Evolutionary conservation across 2,329 filamentous ascomycete genomes (phyloP).

Genomic region (Lecanosticta acicola): DNA sequence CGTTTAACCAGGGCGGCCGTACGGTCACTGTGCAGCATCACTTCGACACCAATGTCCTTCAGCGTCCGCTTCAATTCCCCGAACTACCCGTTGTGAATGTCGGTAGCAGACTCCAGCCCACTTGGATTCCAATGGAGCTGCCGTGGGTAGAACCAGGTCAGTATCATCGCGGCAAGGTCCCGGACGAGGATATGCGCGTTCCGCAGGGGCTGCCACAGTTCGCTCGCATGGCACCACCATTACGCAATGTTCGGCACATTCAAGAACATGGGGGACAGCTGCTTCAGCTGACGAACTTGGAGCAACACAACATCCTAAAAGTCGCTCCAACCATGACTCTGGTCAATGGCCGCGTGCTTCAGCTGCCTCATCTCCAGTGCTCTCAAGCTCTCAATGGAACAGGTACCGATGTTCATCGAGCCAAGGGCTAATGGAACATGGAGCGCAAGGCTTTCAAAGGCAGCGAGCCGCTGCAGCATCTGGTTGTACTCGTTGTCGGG

Average conservation of each 20-base stretch:
- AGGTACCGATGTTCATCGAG: not conserved
- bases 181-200: constrained; percentile 1
- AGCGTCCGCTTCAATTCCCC: not conserved
- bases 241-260: not conserved
- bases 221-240: not conserved
- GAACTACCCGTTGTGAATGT: constrained; percentile 4
- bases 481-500: not conserved
- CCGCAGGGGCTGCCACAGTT: not conserved
- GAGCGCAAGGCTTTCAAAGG: not conserved
- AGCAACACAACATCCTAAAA: not conserved
- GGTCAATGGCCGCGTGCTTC: constrained; percentile 1
- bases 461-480: not conserved
- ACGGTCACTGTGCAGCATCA: constrained; percentile 5
- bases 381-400: not conserved
- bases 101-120: not conserved
- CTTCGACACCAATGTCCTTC: constrained; percentile 9
- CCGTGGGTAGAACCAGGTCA: constrained; percentile 7
- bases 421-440: not conserved
- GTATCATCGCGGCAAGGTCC: constrained; percentile 2
- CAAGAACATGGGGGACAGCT: not conserved
- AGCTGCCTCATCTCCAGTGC: not conserved
- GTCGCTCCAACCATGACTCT: constrained; percentile 1
- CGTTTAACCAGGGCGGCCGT: not conserved
- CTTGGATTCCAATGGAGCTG: constrained; percentile 10
- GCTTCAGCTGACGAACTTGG: not conserved